A percentile compares a stretch with the other conserved stretches of the same genome.
Conservation (phyloP, 2,329 filamentous ascomycete genomes). For the Cryphonectria parasitica region DNA sequence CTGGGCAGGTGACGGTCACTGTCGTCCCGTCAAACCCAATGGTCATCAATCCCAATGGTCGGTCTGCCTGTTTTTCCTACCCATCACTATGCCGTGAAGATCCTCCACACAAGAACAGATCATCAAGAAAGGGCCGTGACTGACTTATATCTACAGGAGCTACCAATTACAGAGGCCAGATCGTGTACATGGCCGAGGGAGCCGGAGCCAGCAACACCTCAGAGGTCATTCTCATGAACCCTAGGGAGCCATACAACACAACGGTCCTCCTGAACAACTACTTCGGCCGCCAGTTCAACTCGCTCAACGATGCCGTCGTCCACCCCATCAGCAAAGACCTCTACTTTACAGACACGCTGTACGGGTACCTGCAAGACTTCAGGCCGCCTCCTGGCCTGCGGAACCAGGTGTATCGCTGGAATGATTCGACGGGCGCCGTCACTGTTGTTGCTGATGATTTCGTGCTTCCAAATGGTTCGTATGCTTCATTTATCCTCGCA, state of each 20-base stretch:
- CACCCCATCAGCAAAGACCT: conserved; percentile 59
- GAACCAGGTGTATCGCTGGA: conserved; percentile 63
- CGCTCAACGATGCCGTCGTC: conserved; percentile 60
- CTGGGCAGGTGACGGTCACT: conserved; percentile 46
- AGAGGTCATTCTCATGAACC: conserved; percentile 48
- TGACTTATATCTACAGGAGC: conserved; percentile 41
- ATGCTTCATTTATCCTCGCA: not conserved
- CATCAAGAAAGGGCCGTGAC: not conserved
- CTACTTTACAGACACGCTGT: conserved; percentile 68
- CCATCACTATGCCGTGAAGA: not conserved
- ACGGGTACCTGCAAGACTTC: conserved; percentile 63
- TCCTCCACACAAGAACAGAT: not conserved
- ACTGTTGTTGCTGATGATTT: conserved; percentile 63
- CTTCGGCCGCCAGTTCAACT: conserved; percentile 63
- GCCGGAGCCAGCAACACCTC: conserved; percentile 49
- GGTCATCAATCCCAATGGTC: conserved; percentile 57
- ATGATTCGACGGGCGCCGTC: conserved; percentile 53
- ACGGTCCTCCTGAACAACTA: conserved; percentile 61
- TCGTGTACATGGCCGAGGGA: conserved; percentile 55
- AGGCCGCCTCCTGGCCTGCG: conserved; percentile 55
- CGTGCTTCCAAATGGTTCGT: conserved; percentile 54
- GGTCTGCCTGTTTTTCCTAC: conserved; percentile 33
- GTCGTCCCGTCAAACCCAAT: conserved; percentile 47
- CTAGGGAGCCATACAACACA: conserved; percentile 52
- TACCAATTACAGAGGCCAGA: conserved; percentile 53